phyloP scores from a whole-genome alignment of 306 rosid species.

The Pyrus betulifolia region DNA sequence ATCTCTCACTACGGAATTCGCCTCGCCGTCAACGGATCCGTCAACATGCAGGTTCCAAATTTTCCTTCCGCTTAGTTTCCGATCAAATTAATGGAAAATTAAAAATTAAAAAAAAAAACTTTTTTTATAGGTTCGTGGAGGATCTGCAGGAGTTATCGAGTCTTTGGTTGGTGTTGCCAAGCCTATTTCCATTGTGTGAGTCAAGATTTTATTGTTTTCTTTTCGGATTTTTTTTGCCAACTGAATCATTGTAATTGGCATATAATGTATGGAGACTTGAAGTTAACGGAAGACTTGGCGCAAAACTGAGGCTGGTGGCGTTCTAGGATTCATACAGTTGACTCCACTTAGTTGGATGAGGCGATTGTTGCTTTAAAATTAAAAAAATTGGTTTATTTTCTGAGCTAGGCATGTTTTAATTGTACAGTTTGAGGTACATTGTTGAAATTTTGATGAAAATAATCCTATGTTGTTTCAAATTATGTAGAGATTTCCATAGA shows the following conservation, averaged over 20 bases:
- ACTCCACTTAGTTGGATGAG: too few relatives aligned
- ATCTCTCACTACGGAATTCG: conserved; percentile 77
- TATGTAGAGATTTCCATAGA: background rate
- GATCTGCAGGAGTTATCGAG: conserved; percentile 81
- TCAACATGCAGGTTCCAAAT: conserved; percentile 64
- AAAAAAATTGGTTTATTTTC: too few relatives aligned
- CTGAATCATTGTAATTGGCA: background rate
- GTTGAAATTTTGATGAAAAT: background rate
- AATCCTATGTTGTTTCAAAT: background rate
- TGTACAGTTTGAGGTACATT: background rate
- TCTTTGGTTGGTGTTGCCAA: conserved; percentile 72
- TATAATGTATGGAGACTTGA: too few relatives aligned
- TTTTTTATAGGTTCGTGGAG: conserved; percentile 73
- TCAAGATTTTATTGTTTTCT: conserved; percentile 1
- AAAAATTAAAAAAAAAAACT: background rate
- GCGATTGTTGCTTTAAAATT: background rate
- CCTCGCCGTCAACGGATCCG: conserved; percentile 63
- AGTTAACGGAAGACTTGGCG: too few relatives aligned
- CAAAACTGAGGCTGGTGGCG: too few relatives aligned
- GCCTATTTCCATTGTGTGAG: conserved; percentile 75
- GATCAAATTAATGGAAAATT: background rate
- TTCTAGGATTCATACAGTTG: too few relatives aligned
- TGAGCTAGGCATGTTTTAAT: background rate
- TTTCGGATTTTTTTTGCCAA: background rate
- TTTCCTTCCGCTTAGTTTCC: conserved; percentile 6